Base-by-base conservation (phyloP, 2,329 filamentous ascomycete species). In the Colletotrichum sp. region DNA sequence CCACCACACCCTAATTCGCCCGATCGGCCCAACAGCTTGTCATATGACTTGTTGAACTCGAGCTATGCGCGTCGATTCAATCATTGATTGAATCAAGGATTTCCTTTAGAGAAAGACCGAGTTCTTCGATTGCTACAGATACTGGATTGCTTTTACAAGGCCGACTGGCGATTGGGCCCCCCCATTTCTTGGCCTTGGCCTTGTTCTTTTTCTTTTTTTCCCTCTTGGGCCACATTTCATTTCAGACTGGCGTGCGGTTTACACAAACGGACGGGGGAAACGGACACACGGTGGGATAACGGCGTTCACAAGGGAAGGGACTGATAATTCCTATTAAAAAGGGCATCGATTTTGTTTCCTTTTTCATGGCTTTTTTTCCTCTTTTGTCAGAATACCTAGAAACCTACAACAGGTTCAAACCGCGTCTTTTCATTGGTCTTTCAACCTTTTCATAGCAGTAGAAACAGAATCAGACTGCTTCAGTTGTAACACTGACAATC, bases 331-430 rank as follows among this genome's bases (percentile, higher is more conserved):
- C 18, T 59, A 24, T 59, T 12, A 24, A 59, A 30, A 63, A 39
- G 30, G 36, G 65, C 15, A 55, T 57, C 12, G 39, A 21, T 65
- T 24, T 66, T 30, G 9, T 64, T 39, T 28, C 26, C 62, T 24
- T 28, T 72, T 34, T 34, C 16, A 30, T 70, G 24, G 36, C n/a
- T 69, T 28, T 57, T 15, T 65, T 36, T 18, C 34, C 44, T 30
- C 3, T 70, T 26, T 68, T 62, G 71, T 71, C 34, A 52, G 36
- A 69, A 77, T 77, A 77, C 72, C 62, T 69, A 74, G 49, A 67
- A 60, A 55, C 60, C 49, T 64, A 44, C 15, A 52, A 49, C 28
- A 66, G 62, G 68, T 71, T 65, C 49, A 71, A 8, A 26, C 15
- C 64, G 49, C 52, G 52, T 59, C 44, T 30, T 59, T 44, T 59